Conservation (phyloP, 805 yeast species). For the Ogataea parapolymorpha region DNA sequence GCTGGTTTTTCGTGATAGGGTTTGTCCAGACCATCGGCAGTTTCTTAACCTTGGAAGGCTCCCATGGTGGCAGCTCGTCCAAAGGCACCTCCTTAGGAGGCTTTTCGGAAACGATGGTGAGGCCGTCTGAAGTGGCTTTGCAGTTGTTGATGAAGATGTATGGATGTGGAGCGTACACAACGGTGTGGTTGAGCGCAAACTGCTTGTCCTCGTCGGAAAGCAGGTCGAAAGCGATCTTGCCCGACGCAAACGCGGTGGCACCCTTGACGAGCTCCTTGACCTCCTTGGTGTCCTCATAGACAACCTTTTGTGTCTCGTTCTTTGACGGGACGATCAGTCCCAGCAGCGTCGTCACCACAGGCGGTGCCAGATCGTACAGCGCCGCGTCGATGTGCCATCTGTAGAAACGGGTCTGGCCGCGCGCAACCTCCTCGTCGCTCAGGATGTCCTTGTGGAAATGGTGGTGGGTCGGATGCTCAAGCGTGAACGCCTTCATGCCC, state of each 20-base stretch:
- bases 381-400: slow-evolving; percentile 96
- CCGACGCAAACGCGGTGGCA: slow-evolving; percentile 86
- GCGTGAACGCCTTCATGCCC: slow-evolving; percentile 46
- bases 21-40: slow-evolving; percentile 92
- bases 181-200: slow-evolving; percentile 72
- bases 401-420: slow-evolving; percentile 74
- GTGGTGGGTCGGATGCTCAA: slow-evolving; percentile 83
- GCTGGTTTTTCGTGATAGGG: slow-evolving; percentile 79
- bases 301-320: slow-evolving; percentile 58
- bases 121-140: slow-evolving; percentile 79
- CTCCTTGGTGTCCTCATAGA: slow-evolving; percentile 66
- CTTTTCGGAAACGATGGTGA: slow-evolving; percentile 73
- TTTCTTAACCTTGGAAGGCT: slow-evolving; percentile 67
- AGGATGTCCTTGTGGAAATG: slow-evolving; percentile 71
- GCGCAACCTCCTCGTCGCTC: slow-evolving; percentile 57
- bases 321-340: slow-evolving; percentile 79
- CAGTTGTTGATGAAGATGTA: slow-evolving; percentile 81
- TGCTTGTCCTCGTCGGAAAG: slow-evolving; percentile 69
- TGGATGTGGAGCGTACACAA: slow-evolving; percentile 90
- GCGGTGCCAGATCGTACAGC: slow-evolving; percentile 80
- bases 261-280: slow-evolving; percentile 70
- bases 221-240: slow-evolving; percentile 70
- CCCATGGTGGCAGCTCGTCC: slow-evolving; percentile 80
- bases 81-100: slow-evolving; percentile 61
- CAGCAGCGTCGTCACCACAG: slow-evolving; percentile 77